A percentile compares a stretch with the other conserved stretches of the same genome.
These are phyloP conservation scores for Venturia effusa DNA, from an alignment of 2,329 filamentous ascomycete species.

Conservation along the genomic window DNA sequence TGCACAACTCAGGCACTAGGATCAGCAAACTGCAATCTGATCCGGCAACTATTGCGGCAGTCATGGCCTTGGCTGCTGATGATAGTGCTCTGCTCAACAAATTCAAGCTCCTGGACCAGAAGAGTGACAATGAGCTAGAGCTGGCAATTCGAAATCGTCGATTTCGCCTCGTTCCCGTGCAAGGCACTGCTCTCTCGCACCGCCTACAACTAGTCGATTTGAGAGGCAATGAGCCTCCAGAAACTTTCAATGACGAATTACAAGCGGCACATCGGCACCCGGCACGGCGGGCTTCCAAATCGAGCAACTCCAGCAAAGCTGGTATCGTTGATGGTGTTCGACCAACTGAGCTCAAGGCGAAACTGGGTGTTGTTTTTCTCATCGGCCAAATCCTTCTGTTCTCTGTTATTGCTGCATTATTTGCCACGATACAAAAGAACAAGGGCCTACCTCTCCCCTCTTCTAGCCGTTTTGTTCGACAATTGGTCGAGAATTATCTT, in stretches of 20 bases:
- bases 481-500: constrained; percentile 39
- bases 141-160: not conserved
- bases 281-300: not conserved
- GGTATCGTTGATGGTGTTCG: constrained; percentile 17
- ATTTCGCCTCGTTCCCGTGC: not conserved
- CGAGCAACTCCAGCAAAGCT: not conserved
- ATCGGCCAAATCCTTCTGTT: constrained; percentile 12
- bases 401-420: constrained; percentile 15
- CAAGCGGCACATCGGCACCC: not conserved
- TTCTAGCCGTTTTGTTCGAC: constrained; percentile 24
- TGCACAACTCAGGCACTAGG: constrained; percentile 18
- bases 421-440: constrained; percentile 9
- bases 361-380: constrained; percentile 16
- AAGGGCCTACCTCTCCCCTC: constrained; percentile 26
- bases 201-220: not conserved
- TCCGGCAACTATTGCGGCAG: constrained; percentile 25
- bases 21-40: constrained; percentile 19
- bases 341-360: constrained; percentile 17
- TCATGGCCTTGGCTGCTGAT: constrained; percentile 25
- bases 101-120: constrained; percentile 19
- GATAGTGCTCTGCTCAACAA: constrained; percentile 16
- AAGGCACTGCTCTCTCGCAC: not conserved
- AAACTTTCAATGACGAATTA: not conserved
- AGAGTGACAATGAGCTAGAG: constrained; percentile 15
- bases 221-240: not conserved